These are phyloP conservation scores for Microdochium paspali DNA, from an alignment of 2,329 filamentous ascomycete genomes.

Conservation along the genomic window DNA sequence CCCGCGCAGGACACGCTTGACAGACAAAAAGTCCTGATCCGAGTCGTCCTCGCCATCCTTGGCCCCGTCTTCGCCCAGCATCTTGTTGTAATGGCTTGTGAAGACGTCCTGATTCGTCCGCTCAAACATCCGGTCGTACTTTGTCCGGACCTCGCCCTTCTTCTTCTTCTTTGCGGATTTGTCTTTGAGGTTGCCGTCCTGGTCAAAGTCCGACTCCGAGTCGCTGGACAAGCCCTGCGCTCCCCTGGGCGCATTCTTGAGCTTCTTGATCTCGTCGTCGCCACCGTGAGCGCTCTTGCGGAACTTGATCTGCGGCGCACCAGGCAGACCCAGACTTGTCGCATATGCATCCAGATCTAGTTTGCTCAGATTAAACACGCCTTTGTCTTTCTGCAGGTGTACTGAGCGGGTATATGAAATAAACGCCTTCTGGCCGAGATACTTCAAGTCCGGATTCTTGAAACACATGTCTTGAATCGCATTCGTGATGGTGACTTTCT, in stretches of 20 bases:
- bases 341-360: conserved; percentile 83
- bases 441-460: conserved; percentile 87
- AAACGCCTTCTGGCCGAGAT: conserved; percentile 92
- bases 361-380: conserved; percentile 76
- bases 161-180: conserved; percentile 48
- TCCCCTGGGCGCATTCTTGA: conserved; percentile 76
- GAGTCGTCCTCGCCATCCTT: conserved; percentile 45
- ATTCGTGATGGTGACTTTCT: conserved; percentile 76
- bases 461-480: conserved; percentile 94
- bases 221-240: conserved; percentile 45
- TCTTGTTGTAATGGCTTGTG: conserved; percentile 85
- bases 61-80: conserved; percentile 49
- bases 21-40: conserved; percentile 74
- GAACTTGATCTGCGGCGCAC: conserved; percentile 88
- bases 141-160: conserved; percentile 73
- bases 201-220: conserved; percentile 46
- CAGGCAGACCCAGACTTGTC: conserved; percentile 76
- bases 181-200: conserved; percentile 45
- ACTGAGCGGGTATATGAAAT: conserved; percentile 81
- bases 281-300: conserved; percentile 56
- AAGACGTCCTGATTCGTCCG: conserved; percentile 91
- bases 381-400: conserved; percentile 83
- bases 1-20: conserved; percentile 78
- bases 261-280: conserved; percentile 64
- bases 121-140: conserved; percentile 98